Base-by-base conservation (phyloP, 2,329 filamentous ascomycete species). In the Fusarium algeriense region DNA sequence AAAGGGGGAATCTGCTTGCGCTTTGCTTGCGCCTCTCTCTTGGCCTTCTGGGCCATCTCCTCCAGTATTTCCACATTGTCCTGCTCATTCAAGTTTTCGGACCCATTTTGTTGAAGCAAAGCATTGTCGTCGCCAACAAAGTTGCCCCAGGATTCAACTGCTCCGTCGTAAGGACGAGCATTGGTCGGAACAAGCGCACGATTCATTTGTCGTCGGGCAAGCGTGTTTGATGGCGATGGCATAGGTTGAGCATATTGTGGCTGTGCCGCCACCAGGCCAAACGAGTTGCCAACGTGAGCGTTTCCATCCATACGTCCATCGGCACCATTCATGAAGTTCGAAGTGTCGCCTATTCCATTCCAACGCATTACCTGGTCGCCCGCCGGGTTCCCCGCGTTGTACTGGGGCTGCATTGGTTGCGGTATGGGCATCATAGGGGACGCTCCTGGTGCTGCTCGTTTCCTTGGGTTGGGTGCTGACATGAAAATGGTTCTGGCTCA, bases 1-100 rank as follows among this genome's bases (percentile, higher is more conserved):
- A 99, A 99, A 1, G 96, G 95, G 2, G 96, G 95, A 14, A 99
- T 98, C 77, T 97, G 93, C 82, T 98, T 98, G 76, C 95, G 87
- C 81, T 97, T 98, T 19, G 91, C 88, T 79, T 95, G 92, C 1
- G 95, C 92, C 64, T 98, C 96, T 78, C 91, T 90, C 84, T 97
- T 97, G 12, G 94, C 94, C 68, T 92, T 85, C 71, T 91, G 87
- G 26, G 94, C 95, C 81, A 90, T 90, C 78, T 92, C 90, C 78
- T 97, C 94, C 67, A 98, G 83, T 59, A 92, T 86, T 69, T 95
- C 92, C 65, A 97, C 87, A 72, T 90, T 93, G 72, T 97, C 91
- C 76, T 89, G 85, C 78, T 91, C 88, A 19, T 70, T 71, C 30
- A 73, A 26, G 44, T 74, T 75, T 50, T 81, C 82, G 46, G 80